Evolutionary conservation across 2,329 filamentous ascomycete genomes (phyloP).

Genomic region (Sporothrix dimorphospora): DNA sequence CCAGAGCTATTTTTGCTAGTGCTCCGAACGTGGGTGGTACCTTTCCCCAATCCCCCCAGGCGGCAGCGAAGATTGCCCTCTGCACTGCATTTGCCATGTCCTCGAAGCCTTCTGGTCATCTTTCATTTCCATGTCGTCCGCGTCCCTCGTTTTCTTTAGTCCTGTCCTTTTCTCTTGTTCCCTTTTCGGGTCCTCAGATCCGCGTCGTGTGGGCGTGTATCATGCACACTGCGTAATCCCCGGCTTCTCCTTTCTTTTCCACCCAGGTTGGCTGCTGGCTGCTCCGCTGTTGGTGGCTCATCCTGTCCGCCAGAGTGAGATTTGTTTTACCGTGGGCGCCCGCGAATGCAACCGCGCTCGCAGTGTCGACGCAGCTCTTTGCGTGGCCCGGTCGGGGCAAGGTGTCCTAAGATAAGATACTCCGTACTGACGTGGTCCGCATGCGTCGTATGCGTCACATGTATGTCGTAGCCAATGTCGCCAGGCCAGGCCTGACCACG

Average conservation of each 20-base stretch:
- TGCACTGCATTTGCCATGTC: background rate
- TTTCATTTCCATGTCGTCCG: background rate
- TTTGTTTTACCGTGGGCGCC: background rate
- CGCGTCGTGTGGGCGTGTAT: background rate
- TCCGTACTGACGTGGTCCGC: too few species aligned
- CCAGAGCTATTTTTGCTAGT: constrained; percentile 26
- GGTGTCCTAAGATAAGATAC: constrained; percentile 7
- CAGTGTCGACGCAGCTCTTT: background rate
- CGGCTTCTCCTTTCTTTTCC: background rate
- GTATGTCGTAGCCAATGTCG: too few species aligned
- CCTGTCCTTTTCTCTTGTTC: background rate
- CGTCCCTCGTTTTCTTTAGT: background rate
- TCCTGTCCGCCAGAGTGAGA: background rate
- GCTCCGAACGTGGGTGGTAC: background rate
- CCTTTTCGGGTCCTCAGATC: background rate
- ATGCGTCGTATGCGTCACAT: too few species aligned
- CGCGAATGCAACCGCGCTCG: background rate
- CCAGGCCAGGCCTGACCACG: too few species aligned
- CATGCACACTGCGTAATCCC: constrained; percentile 7
- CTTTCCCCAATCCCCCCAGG: constrained; percentile 1
- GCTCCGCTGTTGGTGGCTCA: constrained; percentile 3
- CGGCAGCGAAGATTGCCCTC: constrained; percentile 4
- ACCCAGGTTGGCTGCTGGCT: background rate
- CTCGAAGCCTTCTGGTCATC: background rate
- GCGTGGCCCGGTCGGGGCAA: background rate